These are phyloP conservation scores for Cynanchum wilfordii DNA, from an alignment of 257 asterid genomes.

Conservation along the genomic window DNA sequence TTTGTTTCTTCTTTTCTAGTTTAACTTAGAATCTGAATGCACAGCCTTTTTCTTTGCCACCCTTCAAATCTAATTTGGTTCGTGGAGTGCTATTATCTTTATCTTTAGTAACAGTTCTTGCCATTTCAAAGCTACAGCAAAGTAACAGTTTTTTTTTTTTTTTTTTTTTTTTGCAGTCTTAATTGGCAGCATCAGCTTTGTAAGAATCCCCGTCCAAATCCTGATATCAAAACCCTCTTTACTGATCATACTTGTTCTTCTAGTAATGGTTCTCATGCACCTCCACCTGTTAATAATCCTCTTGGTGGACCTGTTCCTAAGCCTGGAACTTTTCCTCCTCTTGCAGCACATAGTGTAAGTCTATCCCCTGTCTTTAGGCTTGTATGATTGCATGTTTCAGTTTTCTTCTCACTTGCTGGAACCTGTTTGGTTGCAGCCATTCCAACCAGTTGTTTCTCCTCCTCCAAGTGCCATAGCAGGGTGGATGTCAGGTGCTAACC, in stretches of 20 bases:
- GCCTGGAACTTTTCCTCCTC: slow-evolving; percentile 60
- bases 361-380: slow-evolving; percentile 8
- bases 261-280: slow-evolving; percentile 67
- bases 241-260: slow-evolving; percentile 80
- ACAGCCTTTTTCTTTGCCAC: neutral
- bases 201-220: slow-evolving; percentile 93
- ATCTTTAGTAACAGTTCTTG: neutral
- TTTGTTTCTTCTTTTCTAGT: neutral
- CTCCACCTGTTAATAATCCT: slow-evolving; percentile 58
- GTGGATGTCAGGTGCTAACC: slow-evolving; percentile 82
- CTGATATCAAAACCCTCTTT: slow-evolving; percentile 90
- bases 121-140: slow-evolving; percentile 3
- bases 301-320: slow-evolving; percentile 62
- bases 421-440: slow-evolving; percentile 31
- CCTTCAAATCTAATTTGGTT: neutral
- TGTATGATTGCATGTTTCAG: neutral
- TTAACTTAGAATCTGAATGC: too few species aligned
- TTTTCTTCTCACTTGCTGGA: slow-evolving; percentile 13
- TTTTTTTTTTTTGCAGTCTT: slow-evolving; percentile 52
- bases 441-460: slow-evolving; percentile 55
- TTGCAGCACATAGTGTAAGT: slow-evolving; percentile 81
- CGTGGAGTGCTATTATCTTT: too few species aligned
- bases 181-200: slow-evolving; percentile 99
- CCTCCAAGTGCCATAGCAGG: slow-evolving; percentile 81
- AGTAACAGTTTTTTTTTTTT: too few species aligned